Percentiles rank a stretch among this genome's conserved stretches.
Conservation (phyloP, 2,329 filamentous ascomycete genomes). For the Colletotrichum echinochloae region DNA sequence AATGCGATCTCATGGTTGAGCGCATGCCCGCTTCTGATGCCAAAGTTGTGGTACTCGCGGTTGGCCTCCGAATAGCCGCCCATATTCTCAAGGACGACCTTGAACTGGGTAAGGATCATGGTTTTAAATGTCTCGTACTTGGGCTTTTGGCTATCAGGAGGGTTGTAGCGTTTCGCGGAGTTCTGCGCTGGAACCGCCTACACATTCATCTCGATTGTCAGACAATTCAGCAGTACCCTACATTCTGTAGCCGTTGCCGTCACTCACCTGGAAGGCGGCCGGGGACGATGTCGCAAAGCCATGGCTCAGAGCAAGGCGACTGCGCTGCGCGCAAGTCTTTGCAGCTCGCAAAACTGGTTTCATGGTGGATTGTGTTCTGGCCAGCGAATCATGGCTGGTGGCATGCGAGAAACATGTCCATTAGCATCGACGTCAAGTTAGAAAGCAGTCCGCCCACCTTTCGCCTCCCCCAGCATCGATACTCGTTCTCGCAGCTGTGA, state of each 20-base stretch:
- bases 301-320: slow-evolving; percentile 26
- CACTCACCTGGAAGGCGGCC: slow-evolving; percentile 32
- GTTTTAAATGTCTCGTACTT: slow-evolving; percentile 39
- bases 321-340: slow-evolving; percentile 25
- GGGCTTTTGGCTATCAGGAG: not conserved
- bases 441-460: slow-evolving; percentile 6
- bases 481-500: slow-evolving; percentile 17
- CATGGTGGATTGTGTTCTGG: slow-evolving; percentile 32
- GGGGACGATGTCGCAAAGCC: slow-evolving; percentile 37
- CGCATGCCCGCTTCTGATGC: slow-evolving; percentile 50
- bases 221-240: not conserved
- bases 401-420: slow-evolving; percentile 18
- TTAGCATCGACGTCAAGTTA: not conserved
- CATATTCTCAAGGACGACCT: slow-evolving; percentile 33
- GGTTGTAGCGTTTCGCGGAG: not conserved
- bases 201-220: not conserved
- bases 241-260: not conserved
- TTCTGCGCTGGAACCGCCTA: not conserved
- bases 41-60: slow-evolving; percentile 40
- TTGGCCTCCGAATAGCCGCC: slow-evolving; percentile 38
- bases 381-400: slow-evolving; percentile 27
- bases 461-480: slow-evolving; percentile 17
- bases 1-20: slow-evolving; percentile 58
- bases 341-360: slow-evolving; percentile 33
- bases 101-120: slow-evolving; percentile 41